Evolutionary conservation across 164 flowering plant species (phyloP).

Genomic region (Chloranthus sessilifolius): DNA sequence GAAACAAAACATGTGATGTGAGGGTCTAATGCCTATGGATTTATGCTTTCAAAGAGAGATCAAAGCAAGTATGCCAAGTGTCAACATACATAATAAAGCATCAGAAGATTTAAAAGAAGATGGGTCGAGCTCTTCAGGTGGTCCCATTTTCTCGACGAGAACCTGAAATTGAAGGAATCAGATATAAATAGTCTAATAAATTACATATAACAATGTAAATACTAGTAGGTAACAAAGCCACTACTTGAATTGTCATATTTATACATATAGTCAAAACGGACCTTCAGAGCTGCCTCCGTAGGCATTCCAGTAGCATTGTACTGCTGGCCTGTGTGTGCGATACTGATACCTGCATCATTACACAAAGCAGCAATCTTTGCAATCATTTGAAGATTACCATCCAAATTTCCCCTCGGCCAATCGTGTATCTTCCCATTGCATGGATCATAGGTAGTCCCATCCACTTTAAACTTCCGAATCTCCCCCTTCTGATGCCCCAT

Average conservation of each 20-base stretch:
- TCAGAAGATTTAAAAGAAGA: slow-evolving; percentile 13
- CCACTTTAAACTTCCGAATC: slow-evolving; percentile 27
- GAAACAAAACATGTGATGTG: not conserved
- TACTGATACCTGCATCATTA: slow-evolving; percentile 41
- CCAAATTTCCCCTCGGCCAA: slow-evolving; percentile 45
- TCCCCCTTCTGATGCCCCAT: slow-evolving; percentile 20
- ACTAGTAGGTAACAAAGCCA: too few species aligned
- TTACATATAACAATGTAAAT: not conserved
- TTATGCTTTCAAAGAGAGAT: not conserved
- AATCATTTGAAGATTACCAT: slow-evolving; percentile 48
- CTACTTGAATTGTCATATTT: too few species aligned
- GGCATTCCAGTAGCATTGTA: slow-evolving; percentile 49
- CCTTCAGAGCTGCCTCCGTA: slow-evolving; percentile 63
- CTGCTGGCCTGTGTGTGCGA: slow-evolving; percentile 31
- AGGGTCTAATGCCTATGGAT: not conserved
- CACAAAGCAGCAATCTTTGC: slow-evolving; percentile 50
- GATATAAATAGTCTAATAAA: not conserved
- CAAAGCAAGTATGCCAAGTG: not conserved
- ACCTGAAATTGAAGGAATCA: slow-evolving; percentile 26
- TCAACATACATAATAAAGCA: slow-evolving; percentile 23
- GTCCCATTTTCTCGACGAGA: slow-evolving; percentile 54
- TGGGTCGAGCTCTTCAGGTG: slow-evolving; percentile 23
- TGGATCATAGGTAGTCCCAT: slow-evolving; percentile 51
- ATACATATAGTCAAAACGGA: too few species aligned
- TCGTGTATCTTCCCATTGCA: slow-evolving; percentile 40